Evolutionary conservation across 306 rosid genomes (phyloP).

Genomic region (Trifolium subterraneum): DNA sequence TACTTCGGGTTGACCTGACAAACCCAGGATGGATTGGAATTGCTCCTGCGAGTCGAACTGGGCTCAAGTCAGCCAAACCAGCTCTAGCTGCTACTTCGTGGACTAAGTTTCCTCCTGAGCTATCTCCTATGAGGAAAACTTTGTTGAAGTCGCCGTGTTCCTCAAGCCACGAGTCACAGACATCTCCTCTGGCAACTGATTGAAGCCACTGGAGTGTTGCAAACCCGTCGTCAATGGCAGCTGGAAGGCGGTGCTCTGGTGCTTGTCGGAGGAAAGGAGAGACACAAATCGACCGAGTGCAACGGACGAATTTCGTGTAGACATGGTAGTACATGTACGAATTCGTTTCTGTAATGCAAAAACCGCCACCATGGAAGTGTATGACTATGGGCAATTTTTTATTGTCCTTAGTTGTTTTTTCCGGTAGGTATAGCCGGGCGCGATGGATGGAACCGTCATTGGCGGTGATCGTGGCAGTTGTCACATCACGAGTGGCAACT

Average conservation of each 20-base stretch:
- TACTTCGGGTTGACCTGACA: constrained; percentile 53
- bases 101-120: constrained; percentile 71
- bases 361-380: constrained; percentile 85
- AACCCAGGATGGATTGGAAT: constrained; percentile 68
- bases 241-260: constrained; percentile 76
- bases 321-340: constrained; percentile 69
- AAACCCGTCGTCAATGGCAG: constrained; percentile 53
- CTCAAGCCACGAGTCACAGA: constrained; percentile 46
- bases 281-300: constrained; percentile 51
- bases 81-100: constrained; percentile 60
- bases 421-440: constrained; percentile 58
- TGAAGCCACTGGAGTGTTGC: constrained; percentile 62
- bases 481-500: constrained; percentile 56
- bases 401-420: constrained; percentile 2
- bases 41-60: constrained; percentile 56
- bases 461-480: neutral
- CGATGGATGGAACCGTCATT: constrained; percentile 35
- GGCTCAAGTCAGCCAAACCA: constrained; percentile 44
- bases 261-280: constrained; percentile 59
- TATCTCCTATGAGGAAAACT: constrained; percentile 76
- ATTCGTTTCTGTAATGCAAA: constrained; percentile 71
- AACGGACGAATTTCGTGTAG: constrained; percentile 45
- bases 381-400: constrained; percentile 55
- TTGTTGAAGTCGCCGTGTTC: constrained; percentile 54
- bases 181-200: constrained; percentile 44